Evolutionary conservation across 2,329 filamentous ascomycete genomes (phyloP).

Genomic region (Fusarium veterinarium): DNA sequence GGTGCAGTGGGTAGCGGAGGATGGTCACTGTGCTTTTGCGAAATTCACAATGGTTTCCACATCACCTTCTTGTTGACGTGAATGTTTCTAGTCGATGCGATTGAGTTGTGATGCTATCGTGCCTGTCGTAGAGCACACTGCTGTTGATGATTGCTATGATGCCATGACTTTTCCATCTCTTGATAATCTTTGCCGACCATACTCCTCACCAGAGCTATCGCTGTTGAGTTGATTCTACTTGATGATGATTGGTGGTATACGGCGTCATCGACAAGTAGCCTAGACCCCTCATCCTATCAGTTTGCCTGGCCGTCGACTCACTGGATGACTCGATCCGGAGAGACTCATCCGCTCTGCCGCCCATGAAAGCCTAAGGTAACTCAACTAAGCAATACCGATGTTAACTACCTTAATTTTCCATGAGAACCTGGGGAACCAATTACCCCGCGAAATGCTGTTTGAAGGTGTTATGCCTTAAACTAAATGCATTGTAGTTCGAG

Average conservation of each 20-base stretch:
- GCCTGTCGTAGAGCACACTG: slow-evolving; percentile 26
- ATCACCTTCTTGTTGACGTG: slow-evolving; percentile 36
- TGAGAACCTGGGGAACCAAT: slow-evolving; percentile 6
- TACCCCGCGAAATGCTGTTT: slow-evolving; percentile 27
- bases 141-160: slow-evolving; percentile 1
- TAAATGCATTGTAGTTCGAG: not conserved
- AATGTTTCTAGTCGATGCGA: slow-evolving; percentile 26
- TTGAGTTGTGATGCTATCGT: slow-evolving; percentile 35
- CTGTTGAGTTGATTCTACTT: not conserved
- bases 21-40: slow-evolving; percentile 67
- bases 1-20: slow-evolving; percentile 61
- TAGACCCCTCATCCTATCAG: slow-evolving; percentile 14
- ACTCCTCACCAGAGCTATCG: not conserved
- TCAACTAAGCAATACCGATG: not conserved
- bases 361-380: slow-evolving; percentile 11
- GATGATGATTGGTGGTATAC: slow-evolving; percentile 7
- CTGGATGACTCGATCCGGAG: slow-evolving; percentile 29
- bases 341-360: not conserved
- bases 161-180: not conserved
- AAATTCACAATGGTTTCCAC: slow-evolving; percentile 70
- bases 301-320: slow-evolving; percentile 1
- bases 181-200: not conserved
- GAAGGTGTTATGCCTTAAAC: not conserved
- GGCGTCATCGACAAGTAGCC: slow-evolving; percentile 28
- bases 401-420: not conserved